Percentiles rank a stretch among this genome's conserved stretches.
Conservation (phyloP, 1,139 yeast species). For the Suhomyces bokatorum region DNA sequence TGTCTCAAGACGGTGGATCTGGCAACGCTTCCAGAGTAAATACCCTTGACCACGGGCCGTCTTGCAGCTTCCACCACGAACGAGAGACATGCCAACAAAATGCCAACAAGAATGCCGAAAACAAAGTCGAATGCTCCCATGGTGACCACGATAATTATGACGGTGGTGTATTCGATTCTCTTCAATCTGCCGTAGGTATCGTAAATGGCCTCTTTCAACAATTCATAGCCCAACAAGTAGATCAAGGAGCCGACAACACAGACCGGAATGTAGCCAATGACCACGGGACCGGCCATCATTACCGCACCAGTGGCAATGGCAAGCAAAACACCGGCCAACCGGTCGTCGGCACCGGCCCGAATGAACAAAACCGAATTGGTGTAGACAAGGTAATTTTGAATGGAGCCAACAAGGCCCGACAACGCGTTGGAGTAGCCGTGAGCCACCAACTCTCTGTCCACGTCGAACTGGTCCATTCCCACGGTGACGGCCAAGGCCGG, state of each 20-base stretch:
- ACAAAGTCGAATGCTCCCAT: slow-evolving; percentile 98
- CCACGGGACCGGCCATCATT: slow-evolving; percentile 85
- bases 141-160: slow-evolving; percentile 77
- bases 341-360: slow-evolving; percentile 89
- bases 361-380: slow-evolving; percentile 91
- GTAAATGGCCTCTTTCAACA: slow-evolving; percentile 78
- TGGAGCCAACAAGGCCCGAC: slow-evolving; percentile 82
- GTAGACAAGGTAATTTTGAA: slow-evolving; percentile 91
- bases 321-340: slow-evolving; percentile 82
- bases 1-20: slow-evolving; percentile 92
- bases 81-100: slow-evolving; percentile 84
- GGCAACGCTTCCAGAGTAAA: slow-evolving; percentile 85
- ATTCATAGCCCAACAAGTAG: slow-evolving; percentile 85
- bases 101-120: slow-evolving; percentile 86
- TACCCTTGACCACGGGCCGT: slow-evolving; percentile 76
- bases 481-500: slow-evolving; percentile 94
- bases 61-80: slow-evolving; percentile 91
- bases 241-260: slow-evolving; percentile 94
- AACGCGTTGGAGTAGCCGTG: slow-evolving; percentile 92
- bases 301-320: slow-evolving; percentile 79
- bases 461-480: slow-evolving; percentile 83
- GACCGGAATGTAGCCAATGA: slow-evolving; percentile 92
- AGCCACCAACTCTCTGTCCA: slow-evolving; percentile 89
- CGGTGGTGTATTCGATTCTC: slow-evolving; percentile 78
- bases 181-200: slow-evolving; percentile 82